phyloP scores from a whole-genome alignment of 2,329 filamentous ascomycete genomes.

The Talaromyces funiculosus region DNA sequence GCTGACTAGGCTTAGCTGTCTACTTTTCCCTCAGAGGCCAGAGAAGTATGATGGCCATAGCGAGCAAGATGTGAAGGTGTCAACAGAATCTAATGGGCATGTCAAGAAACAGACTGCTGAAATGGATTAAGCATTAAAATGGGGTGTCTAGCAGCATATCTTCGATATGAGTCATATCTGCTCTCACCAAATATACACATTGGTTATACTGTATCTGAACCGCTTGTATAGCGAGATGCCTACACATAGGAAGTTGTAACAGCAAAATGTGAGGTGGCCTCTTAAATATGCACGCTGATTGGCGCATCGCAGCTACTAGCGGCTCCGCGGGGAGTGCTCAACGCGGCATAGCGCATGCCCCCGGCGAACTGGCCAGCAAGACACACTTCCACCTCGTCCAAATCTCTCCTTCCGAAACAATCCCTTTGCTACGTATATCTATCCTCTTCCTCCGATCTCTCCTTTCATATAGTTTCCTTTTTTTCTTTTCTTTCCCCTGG shows the following conservation, averaged over 20 bases:
- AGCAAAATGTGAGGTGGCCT: slow-evolving; percentile 10
- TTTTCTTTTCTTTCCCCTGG: slow-evolving; percentile 21
- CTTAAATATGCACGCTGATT: slow-evolving; percentile 9
- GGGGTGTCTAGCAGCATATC: neutral
- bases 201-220: no score
- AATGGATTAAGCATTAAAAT: neutral
- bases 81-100: slow-evolving; percentile 1
- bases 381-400: slow-evolving; percentile 10
- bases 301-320: neutral
- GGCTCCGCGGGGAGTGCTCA: slow-evolving; percentile 8
- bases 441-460: slow-evolving; percentile 6
- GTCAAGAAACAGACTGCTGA: neutral
- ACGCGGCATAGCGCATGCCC: slow-evolving; percentile 11
- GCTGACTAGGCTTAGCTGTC: slow-evolving; percentile 3
- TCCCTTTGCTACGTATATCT: slow-evolving; percentile 4
- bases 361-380: slow-evolving; percentile 24
- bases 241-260: no score
- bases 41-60: neutral
- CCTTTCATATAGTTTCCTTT: slow-evolving; percentile 18
- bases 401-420: neutral
- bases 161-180: neutral
- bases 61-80: neutral
- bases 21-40: neutral
- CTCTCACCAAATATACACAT: no score
- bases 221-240: no score